These are phyloP conservation scores for Betula pendula DNA, from an alignment of 306 rosid genomes.

Conservation along the genomic window DNA sequence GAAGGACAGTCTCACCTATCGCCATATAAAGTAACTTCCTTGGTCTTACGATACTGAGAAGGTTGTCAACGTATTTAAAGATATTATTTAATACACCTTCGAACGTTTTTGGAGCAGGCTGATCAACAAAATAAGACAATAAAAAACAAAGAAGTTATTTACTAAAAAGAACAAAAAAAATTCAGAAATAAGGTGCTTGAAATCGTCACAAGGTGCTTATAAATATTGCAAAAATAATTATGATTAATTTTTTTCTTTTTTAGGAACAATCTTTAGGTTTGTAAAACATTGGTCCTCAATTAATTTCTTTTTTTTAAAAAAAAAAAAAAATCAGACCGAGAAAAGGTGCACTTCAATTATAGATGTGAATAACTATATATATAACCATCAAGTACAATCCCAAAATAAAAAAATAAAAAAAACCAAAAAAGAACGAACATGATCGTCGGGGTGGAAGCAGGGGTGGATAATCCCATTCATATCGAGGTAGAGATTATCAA, in stretches of 20 bases:
- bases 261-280: too few species aligned
- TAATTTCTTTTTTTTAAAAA: too few species aligned
- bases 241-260: too few species aligned
- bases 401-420: too few species aligned
- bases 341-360: too few species aligned
- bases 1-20: constrained; percentile 31
- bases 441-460: constrained; percentile 46
- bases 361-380: too few species aligned
- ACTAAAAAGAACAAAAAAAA: background rate
- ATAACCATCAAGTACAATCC: too few species aligned
- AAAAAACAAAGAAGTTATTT: background rate
- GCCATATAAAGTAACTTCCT: constrained; percentile 49
- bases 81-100: constrained; percentile 46
- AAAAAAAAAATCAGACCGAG: too few species aligned
- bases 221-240: too few species aligned
- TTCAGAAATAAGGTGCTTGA: too few species aligned
- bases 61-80: constrained; percentile 45
- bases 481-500: constrained; percentile 57
- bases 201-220: too few species aligned
- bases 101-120: constrained; percentile 34
- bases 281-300: too few species aligned
- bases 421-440: constrained; percentile 14
- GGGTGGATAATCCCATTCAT: constrained; percentile 58
- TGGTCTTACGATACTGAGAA: constrained; percentile 38
- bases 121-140: background rate